Evolutionary conservation across 164 flowering plant species (phyloP), one percentile per base, ranked within the genome.

Genomic region (Kalanchoe fedtschenkoi): DNA sequence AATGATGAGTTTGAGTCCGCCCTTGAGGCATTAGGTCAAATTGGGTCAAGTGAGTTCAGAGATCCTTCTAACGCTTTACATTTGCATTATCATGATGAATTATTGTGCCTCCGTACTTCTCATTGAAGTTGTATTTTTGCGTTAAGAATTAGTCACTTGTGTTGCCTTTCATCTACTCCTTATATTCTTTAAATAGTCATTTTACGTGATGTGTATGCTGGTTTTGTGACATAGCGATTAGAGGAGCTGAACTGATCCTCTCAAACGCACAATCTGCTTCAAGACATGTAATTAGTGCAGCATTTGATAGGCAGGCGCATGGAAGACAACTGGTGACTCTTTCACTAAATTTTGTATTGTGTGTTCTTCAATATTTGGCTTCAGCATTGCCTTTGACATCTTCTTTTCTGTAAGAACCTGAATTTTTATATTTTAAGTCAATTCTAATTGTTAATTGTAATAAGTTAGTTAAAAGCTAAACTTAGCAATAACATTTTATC

Each of bases 21-120:
- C 55, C 76, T 88, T 62, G 97, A 93, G 72, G 91, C 95, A 61
- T 59, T 90, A 54, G 99, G 97, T 69, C 87, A 88, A 58, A 83
- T 88, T 57, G 97, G 97, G 58, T 76, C 83, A 46, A 78, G 99
- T 93, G 76, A 85, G 99, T 81, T 68, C 64, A 34, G 15, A 61
- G 8, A 42, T 17, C 14, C 24, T 47, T 39, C 17, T 42, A 16
- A 24, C 24, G 62, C 39, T n/a, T 46, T 21, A 9, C 9, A 21
- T 26, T 21, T 44, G 6, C 26, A 21, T 47, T 11, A 10, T 17
- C 22, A 28, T n/a, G 14, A 62, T 17, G 14, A 4, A 58, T 43
- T 63, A 22, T 8, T 47, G 24, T 9, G 55, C 30, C 30, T 47
- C 4, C 11, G 3, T 47, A 47, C 55, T 47, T 26, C 30, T n/a